Evolutionary conservation across 2,329 filamentous ascomycete genomes (phyloP), one percentile per base, ranked within the genome.

Genomic region (Pseudogymnoascus sp.): DNA sequence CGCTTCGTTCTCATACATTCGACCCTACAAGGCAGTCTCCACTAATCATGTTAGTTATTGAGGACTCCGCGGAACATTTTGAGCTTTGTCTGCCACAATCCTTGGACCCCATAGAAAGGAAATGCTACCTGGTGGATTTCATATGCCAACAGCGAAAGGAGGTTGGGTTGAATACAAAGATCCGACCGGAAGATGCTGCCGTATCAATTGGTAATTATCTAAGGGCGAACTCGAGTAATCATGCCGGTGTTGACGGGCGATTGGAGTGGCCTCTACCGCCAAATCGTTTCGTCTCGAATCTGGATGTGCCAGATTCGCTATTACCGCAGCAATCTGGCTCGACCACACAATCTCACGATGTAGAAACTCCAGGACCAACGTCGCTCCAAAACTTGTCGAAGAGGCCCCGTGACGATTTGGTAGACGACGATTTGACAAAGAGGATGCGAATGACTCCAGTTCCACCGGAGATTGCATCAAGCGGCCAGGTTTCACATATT

Each of bases 21-120:
- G 63, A 63, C 40, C 61, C 61, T 4, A 63, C 62, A 7, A 64
- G 53, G 33, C 53, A 65, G 8, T 68, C 62, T 16, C 69, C 70
- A 11, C 37, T 72, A 8, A 35, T 74, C 7, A 69, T 66, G 11
- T 64, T 74, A 10, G 63, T 71, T 7, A 63, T 70, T 6, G 63
- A 66, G 8, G 64, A 71, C 40, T 74, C 72, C 2, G 61, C 71
- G 24, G 71, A 74, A 50, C 72, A 74, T 64, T 61, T 74, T n/a
- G 69, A 73, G 14, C 63, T 67, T 29, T 71, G 68, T 31, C 63
- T 72, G 26, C 61, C 66, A 6, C 62, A 65, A 16, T 53, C 63
- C 24, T 42, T 70, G 2, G 64, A 67, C 29, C 40, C 64, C 0
- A 31, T 64, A 1, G 66, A 68, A 26, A 67, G 69, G 29, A 70